Conservation (phyloP, 140 eudicot species). For the Erigeron philadelphicus region DNA sequence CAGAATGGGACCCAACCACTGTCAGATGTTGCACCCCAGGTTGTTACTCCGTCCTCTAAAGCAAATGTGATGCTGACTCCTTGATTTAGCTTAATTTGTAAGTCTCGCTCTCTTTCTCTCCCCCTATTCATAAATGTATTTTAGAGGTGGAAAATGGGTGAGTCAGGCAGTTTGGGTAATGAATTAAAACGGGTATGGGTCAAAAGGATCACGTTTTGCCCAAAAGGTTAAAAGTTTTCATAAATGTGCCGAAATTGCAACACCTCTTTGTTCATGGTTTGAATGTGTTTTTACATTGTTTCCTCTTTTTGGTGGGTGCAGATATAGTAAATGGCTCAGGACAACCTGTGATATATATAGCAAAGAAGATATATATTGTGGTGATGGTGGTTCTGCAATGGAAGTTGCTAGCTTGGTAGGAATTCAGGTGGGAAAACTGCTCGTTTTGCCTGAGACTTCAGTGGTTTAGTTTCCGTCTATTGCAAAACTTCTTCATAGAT, state of each 20-base stretch:
- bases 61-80: constrained; percentile 41
- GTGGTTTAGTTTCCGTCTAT: constrained; percentile 10
- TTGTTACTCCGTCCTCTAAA: constrained; percentile 37
- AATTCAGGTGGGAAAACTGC: constrained; percentile 30
- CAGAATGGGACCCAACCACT: constrained; percentile 53
- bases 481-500: constrained; percentile 21
- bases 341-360: constrained; percentile 25
- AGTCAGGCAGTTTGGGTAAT: background rate
- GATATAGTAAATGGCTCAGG: constrained; percentile 29
- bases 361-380: constrained; percentile 17
- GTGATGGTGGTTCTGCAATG: constrained; percentile 32
- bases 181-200: background rate
- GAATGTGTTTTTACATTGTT: background rate
- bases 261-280: constrained; percentile 6
- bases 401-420: constrained; percentile 27
- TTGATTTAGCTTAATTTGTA: constrained; percentile 31
- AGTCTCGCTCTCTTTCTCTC: background rate
- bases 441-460: constrained; percentile 14
- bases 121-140: background rate
- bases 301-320: constrained; percentile 17
- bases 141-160: background rate
- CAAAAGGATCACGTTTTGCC: background rate
- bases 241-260: background rate
- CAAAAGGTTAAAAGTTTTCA: background rate
- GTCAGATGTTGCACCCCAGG: constrained; percentile 47